These are phyloP conservation scores for Tolypocladium guangdongense DNA, from an alignment of 2,329 filamentous ascomycete species.

Conservation along the genomic window DNA sequence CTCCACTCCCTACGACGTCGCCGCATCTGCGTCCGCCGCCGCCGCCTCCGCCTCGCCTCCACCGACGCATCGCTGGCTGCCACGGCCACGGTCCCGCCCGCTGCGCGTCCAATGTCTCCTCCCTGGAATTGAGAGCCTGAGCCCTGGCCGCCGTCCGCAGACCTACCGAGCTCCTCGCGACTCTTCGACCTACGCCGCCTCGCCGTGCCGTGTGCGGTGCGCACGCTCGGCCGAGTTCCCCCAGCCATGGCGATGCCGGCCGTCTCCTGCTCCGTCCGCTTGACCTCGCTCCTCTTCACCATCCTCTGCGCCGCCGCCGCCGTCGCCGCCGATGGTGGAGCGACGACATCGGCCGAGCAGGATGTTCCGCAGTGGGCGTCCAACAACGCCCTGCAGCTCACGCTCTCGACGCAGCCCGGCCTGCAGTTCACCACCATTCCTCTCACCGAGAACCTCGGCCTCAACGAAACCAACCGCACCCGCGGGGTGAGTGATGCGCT, in stretches of 20 bases:
- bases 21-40: not conserved
- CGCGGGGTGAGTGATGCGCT: conserved; percentile 24
- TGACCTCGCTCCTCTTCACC: conserved; percentile 6
- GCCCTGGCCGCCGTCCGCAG: not conserved
- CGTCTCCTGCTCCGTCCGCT: conserved; percentile 2
- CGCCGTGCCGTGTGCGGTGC: not conserved
- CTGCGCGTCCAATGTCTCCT: conserved; percentile 7
- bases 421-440: conserved; percentile 33
- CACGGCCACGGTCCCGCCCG: conserved; percentile 1
- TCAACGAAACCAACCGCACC: conserved; percentile 26
- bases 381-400: conserved; percentile 29
- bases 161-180: not conserved
- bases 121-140: conserved; percentile 8
- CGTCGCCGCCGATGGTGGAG: conserved; percentile 19
- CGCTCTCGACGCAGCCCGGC: conserved; percentile 18
- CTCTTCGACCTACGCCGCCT: not conserved
- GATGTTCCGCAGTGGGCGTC: conserved; percentile 27
- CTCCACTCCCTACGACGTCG: not conserved
- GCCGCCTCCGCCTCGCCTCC: not conserved
- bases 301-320: conserved; percentile 17
- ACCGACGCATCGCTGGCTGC: not conserved
- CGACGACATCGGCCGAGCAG: conserved; percentile 22
- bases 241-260: not conserved
- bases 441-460: conserved; percentile 28
- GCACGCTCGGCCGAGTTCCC: not conserved